Percentiles rank a stretch among this genome's conserved stretches.
phyloP scores from a whole-genome alignment of 306 rosid species.

The Carpinus viminea region DNA sequence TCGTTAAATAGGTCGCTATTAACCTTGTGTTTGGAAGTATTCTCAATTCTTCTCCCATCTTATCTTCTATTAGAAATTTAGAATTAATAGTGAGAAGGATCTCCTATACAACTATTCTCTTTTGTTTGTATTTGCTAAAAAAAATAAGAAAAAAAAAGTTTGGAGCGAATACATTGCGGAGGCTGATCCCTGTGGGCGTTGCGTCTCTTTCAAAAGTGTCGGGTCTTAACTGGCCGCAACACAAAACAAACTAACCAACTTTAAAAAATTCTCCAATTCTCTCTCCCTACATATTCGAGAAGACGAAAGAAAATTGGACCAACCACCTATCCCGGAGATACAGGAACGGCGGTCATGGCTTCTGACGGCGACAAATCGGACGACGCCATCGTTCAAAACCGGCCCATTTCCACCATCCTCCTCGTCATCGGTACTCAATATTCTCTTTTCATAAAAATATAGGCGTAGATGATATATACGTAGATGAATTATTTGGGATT shows the following conservation, averaged over 20 bases:
- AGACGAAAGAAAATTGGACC: background rate
- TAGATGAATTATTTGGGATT: background rate
- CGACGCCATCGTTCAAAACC: slow-evolving; percentile 41
- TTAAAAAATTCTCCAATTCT: background rate
- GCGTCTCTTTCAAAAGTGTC: background rate
- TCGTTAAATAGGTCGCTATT: no score
- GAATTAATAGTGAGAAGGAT: no score
- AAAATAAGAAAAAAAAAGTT: no score
- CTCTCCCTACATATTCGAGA: slow-evolving; percentile 2
- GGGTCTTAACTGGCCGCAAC: background rate
- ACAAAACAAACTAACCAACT: background rate
- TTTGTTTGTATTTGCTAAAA: no score
- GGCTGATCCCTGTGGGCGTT: no score
- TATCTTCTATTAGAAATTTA: no score
- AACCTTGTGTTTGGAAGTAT: no score
- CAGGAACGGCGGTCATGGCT: slow-evolving; percentile 35
- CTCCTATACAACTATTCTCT: no score
- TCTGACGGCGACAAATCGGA: slow-evolving; percentile 46
- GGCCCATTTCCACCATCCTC: slow-evolving; percentile 64
- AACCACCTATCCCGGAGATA: background rate
- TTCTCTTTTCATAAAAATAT: background rate
- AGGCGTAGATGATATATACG: background rate
- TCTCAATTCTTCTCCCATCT: no score
- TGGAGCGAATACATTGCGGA: no score
- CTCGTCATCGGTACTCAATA: slow-evolving; percentile 58